These are phyloP conservation scores for Liquidambar formosana DNA, from an alignment of 164 flowering plant genomes.

Conservation along the genomic window DNA sequence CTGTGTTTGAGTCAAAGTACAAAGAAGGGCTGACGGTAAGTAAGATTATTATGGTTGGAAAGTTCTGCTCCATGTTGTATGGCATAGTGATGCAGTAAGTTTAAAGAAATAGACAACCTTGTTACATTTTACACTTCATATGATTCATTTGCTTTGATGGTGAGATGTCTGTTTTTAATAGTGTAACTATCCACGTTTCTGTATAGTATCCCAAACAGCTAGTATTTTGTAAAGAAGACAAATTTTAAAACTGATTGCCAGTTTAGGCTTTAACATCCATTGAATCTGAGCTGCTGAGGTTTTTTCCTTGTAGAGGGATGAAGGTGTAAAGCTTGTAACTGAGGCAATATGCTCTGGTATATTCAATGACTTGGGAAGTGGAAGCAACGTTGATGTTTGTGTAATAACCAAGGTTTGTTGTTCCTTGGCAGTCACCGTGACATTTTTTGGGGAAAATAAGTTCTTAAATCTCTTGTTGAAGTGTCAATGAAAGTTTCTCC, in stretches of 20 bases:
- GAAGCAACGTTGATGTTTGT: slow-evolving; percentile 97
- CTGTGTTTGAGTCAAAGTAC: slow-evolving; percentile 84
- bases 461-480: too few species aligned
- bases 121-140: too few species aligned
- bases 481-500: background rate
- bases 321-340: slow-evolving; percentile 73
- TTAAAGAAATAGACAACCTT: too few species aligned
- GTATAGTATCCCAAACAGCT: too few species aligned
- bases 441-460: background rate
- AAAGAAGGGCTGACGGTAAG: slow-evolving; percentile 87
- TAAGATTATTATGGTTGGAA: slow-evolving; percentile 9
- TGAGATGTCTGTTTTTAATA: too few species aligned
- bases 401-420: slow-evolving; percentile 86
- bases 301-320: slow-evolving; percentile 70
- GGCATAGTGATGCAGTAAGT: too few species aligned
- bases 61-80: background rate
- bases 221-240: too few species aligned
- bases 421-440: background rate
- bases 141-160: too few species aligned
- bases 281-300: background rate
- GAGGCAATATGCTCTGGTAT: slow-evolving; percentile 92
- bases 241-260: too few species aligned
- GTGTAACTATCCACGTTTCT: too few species aligned
- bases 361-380: slow-evolving; percentile 98
- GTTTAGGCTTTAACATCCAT: too few species aligned